Evolutionary conservation across 345 rosid species (phyloP), one percentile per base, ranked within the genome.

Genomic region (Eucalyptus tenuipes): DNA sequence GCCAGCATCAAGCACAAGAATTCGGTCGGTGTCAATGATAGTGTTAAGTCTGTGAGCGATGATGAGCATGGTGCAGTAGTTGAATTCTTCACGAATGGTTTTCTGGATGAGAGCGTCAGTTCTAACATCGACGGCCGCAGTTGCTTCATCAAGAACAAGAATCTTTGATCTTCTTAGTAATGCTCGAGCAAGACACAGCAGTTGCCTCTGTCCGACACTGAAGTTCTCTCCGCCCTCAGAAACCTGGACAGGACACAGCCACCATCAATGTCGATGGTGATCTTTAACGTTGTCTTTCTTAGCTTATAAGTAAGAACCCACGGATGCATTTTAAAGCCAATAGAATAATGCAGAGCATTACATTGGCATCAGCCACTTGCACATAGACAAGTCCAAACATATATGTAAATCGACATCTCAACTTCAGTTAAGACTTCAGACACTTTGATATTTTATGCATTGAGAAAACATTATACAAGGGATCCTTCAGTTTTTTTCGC

Each of bases 71-170:
- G 98, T 93, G 91, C 99, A 98, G 50, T 97, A 91, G 89, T 90
- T 95, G 90, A 98, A 97, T 90, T 97, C 99, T 92, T 98, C 98
- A 7, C 97, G 95, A 88, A 95, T 98, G 53, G 99, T 98, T 92
- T 91, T 96, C 91, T 97, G 98, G 90, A 98, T 95, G 52, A 97
- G 93, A 92, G 98, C 96, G 89, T 98, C 98, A 7, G 98, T 98
- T 90, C 95, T 93, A 33, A 98, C 99, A 91, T 98, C 99, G 88
- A 98, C 99, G 61, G 98, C 97, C 27, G 98, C 99, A 86, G 99
- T 98, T 89, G 99, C 99, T 93, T 98, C 99, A 86, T 98, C 99
- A 4, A 97, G 99, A 89, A 95, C 98, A 89, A 97, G 98, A 90
- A 98, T 95, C 94, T 98, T 97, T 29, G 98, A 95, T 91, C 96